phyloP scores from a whole-genome alignment of 306 rosid genomes.

The Vachellia collinsii region DNA sequence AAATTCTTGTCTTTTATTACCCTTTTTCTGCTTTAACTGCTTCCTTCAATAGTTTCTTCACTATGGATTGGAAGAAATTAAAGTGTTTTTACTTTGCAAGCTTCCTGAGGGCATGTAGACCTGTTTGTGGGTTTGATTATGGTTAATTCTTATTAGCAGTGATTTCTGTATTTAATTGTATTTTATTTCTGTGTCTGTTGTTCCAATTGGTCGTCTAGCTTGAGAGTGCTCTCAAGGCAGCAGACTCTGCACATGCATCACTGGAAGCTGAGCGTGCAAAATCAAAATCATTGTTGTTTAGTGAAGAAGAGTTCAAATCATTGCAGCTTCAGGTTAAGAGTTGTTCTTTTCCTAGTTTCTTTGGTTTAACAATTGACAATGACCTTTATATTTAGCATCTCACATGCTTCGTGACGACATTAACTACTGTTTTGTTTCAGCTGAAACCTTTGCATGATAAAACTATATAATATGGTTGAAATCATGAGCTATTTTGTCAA shows the following conservation, averaged over 20 bases:
- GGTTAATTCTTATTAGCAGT: not conserved
- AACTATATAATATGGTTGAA: conserved; percentile 10
- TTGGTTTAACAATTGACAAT: not conserved
- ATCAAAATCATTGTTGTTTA: conserved; percentile 70
- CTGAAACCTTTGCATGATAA: not conserved
- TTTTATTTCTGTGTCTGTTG: conserved; percentile 1
- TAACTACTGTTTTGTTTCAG: not conserved
- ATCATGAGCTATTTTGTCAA: conserved; percentile 6
- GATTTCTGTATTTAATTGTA: conserved; percentile 10
- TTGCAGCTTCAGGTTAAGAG: conserved; percentile 84
- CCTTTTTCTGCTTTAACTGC: not conserved
- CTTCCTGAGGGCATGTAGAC: not conserved
- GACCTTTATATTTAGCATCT: not conserved
- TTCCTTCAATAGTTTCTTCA: not conserved
- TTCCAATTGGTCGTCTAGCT: conserved; percentile 52
- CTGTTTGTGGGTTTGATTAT: not conserved
- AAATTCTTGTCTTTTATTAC: not conserved
- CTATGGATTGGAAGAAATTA: not conserved
- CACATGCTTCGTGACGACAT: conserved; percentile 9
- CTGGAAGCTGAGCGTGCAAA: conserved; percentile 78
- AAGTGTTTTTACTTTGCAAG: not conserved
- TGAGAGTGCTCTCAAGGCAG: conserved; percentile 82
- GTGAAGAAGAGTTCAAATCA: conserved; percentile 91
- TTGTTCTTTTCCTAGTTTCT: conserved; percentile 1
- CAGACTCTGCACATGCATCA: conserved; percentile 76